A percentile compares a stretch with the other conserved stretches of the same genome.
phyloP scores from a whole-genome alignment of 768 basidiomycete genomes.

The Termitomyces sp. region DNA sequence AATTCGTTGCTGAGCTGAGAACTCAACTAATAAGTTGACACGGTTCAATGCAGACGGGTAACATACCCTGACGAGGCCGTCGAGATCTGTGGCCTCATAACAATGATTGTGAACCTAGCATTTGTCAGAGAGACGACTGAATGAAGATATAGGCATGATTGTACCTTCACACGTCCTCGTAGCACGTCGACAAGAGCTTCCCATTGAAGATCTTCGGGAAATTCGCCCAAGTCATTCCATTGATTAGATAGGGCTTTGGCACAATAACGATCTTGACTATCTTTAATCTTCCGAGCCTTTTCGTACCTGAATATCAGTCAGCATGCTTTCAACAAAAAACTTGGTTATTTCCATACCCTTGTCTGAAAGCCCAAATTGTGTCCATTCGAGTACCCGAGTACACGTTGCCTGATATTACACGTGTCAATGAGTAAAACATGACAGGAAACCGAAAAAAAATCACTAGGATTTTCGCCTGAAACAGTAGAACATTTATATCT shows the following conservation, averaged over 20 bases:
- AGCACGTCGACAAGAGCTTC: constrained; percentile 74
- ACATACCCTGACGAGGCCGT: constrained; percentile 62
- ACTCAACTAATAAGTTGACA: neutral
- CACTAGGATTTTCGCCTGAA: constrained; percentile 53
- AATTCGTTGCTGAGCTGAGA: constrained; percentile 78
- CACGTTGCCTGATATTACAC: constrained; percentile 20
- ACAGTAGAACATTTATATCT: neutral
- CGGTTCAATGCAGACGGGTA: neutral
- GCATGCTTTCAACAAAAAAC: neutral
- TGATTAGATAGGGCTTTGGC: constrained; percentile 36
- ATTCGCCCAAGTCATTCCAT: constrained; percentile 45
- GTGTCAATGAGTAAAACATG: constrained; percentile 4
- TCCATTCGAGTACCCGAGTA: constrained; percentile 57
- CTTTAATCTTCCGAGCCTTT: constrained; percentile 58
- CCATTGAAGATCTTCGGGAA: constrained; percentile 72
- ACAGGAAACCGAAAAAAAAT: constrained; percentile 9
- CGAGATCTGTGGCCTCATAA: constrained; percentile 61
- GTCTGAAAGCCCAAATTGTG: constrained; percentile 60
- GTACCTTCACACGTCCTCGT: constrained; percentile 69
- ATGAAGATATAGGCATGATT: neutral
- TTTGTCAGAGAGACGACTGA: neutral
- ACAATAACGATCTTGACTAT: constrained; percentile 66
- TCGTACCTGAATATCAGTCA: constrained; percentile 40
- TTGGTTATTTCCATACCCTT: constrained; percentile 36
- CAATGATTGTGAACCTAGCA: constrained; percentile 49